Conservation (phyloP, 2,329 filamentous ascomycete species). For the Colletotrichum brevisporum region DNA sequence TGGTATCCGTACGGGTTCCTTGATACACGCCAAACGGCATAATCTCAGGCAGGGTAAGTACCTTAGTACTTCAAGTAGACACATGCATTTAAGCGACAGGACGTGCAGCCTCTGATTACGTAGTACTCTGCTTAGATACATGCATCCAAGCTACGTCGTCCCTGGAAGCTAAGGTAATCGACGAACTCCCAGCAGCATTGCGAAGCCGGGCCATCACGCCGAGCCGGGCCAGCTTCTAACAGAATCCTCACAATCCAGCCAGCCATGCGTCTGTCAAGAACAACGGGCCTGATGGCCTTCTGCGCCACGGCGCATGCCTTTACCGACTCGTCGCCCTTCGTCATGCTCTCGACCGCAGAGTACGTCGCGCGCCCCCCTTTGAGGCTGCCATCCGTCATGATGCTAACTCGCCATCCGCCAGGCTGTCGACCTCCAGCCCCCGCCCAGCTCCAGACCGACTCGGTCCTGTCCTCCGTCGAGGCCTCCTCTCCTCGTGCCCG, state of each 20-base stretch:
- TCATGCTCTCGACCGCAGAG: slow-evolving; percentile 88
- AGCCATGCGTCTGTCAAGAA: slow-evolving; percentile 68
- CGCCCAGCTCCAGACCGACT: slow-evolving; percentile 65
- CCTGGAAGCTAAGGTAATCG: slow-evolving; percentile 15
- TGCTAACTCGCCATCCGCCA: slow-evolving; percentile 38
- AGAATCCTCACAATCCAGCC: slow-evolving; percentile 29
- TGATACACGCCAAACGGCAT: too few species aligned
- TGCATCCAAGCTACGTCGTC: slow-evolving; percentile 23
- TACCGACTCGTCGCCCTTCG: slow-evolving; percentile 88
- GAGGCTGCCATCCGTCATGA: slow-evolving; percentile 13
- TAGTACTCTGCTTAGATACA: slow-evolving; percentile 10
- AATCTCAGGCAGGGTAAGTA: neutral
- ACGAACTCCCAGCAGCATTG: slow-evolving; percentile 16
- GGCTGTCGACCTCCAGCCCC: slow-evolving; percentile 51
- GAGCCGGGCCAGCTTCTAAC: slow-evolving; percentile 21
- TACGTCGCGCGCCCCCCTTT: slow-evolving; percentile 61
- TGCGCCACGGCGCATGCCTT: slow-evolving; percentile 78
- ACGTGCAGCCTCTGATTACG: neutral
- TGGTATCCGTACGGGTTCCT: too few species aligned
- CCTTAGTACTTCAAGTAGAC: neutral
- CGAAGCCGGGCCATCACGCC: slow-evolving; percentile 35
- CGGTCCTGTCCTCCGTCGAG: slow-evolving; percentile 59
- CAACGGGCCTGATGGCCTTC: slow-evolving; percentile 66
- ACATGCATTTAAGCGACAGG: neutral
- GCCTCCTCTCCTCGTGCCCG: slow-evolving; percentile 76